Base-by-base conservation (phyloP, 192 early-diverging fungal genomes). In the Umbelopsis isabellina region DNA sequence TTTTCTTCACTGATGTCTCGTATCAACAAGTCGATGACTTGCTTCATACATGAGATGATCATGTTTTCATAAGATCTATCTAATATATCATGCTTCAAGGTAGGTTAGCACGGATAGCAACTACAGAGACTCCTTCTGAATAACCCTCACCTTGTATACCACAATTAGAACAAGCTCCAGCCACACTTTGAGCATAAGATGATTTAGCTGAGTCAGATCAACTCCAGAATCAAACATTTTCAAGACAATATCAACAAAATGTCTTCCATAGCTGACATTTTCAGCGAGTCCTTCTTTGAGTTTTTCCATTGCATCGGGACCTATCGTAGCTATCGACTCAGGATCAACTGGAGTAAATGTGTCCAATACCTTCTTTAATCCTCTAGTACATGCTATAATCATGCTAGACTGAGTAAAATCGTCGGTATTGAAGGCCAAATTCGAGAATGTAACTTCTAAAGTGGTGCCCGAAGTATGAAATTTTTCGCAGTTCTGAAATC, bases 161-260 rank as follows among this genome's bases (percentile, higher is more conserved):
- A 88, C 78, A 67, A 88, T 82, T 21, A 86, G 49, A 16, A 88
- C 49, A 16, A 85, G 74, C 46, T 88, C 87, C 4, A 88, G 71
- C 85, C 85, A 88, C 44, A 68, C 72, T 58, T 82, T 84, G 35
- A 88, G 71, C 55, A 84, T 79, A 2, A 78, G 58, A 61, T 83
- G 79, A 5, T 78, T 81, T 2, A 86, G 64, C 15, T 51, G 67
- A 20, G 83, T 75, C 51, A 86, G 61, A 55, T 86, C 82, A 0
- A 82, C 74, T 27, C 78, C 79, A 9, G 86, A 84, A 67, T 79
- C 71, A 69, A 86, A 81, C 52, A 86, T 78, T n/a, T 78, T 81
- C 3, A 88, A 66, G 20, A 86, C 79, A 13, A 86, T 79, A 72
- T 86, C 83, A 46, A 86, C 75, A 70, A 86, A 86, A 47, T 83